A percentile compares a stretch with the other conserved stretches of the same genome.
Conservation (phyloP, 106 monocot genomes). For the Allium sativum region DNA sequence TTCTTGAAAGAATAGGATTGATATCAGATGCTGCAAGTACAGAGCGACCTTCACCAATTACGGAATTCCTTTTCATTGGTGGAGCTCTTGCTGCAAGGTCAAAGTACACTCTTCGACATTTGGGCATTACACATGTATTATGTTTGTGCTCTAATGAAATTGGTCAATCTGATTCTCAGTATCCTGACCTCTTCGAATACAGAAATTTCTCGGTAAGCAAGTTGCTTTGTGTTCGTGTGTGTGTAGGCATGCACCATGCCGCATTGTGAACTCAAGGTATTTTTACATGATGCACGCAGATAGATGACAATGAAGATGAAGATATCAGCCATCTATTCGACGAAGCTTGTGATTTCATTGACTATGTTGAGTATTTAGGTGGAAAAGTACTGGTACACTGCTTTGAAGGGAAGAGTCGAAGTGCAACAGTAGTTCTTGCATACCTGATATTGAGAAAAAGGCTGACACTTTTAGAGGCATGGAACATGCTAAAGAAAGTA, state of each 20-base stretch:
- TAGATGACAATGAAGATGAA: conserved; percentile 68
- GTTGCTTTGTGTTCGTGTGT: background rate
- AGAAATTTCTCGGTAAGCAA: conserved; percentile 67
- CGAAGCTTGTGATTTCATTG: conserved; percentile 69
- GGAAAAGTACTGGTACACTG: conserved; percentile 84
- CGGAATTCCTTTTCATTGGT: conserved; percentile 57
- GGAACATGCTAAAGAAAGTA: conserved; percentile 58
- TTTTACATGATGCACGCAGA: conserved; percentile 19
- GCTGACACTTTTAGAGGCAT: conserved; percentile 51
- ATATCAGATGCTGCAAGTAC: conserved; percentile 89
- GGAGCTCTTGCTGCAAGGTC: conserved; percentile 81
- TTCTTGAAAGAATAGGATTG: conserved; percentile 73
- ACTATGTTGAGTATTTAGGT: conserved; percentile 37
- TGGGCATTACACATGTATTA: conserved; percentile 78
- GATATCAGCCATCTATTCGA: conserved; percentile 65
- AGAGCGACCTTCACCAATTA: conserved; percentile 62
- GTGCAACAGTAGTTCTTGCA: conserved; percentile 78
- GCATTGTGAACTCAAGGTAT: background rate
- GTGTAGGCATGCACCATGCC: background rate
- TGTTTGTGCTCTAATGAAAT: conserved; percentile 87
- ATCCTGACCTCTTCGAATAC: conserved; percentile 65
- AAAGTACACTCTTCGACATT: conserved; percentile 55
- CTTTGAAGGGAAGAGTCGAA: conserved; percentile 83
- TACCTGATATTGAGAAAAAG: conserved; percentile 69
- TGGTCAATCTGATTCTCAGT: conserved; percentile 79